Evolutionary conservation across 2,329 filamentous ascomycete species (phyloP), one percentile per base, ranked within the genome.

Genomic region (Alternaria alternata): DNA sequence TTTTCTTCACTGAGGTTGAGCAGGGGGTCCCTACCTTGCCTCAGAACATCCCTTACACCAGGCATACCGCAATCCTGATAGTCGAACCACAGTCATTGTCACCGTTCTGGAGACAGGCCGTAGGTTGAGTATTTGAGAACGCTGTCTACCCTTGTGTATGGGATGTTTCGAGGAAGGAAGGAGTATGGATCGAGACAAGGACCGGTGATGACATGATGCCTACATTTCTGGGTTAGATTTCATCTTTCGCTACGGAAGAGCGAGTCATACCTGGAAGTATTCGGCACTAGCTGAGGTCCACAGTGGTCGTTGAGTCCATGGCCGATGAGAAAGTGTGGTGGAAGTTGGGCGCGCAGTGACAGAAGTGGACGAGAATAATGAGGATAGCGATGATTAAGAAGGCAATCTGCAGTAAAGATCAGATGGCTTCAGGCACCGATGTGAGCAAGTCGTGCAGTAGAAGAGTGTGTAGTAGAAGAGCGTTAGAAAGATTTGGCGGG

Each of bases 201-300:
- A 62, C 55, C 59, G 26, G 49, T 62, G 59, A 62, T 62, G 59
- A 62, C 56, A 62, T 59, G 30, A 57, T 62, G 55, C 59, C 59
- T 62, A 62, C 49, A 62, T 38, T 62, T 38, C 43, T 55, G 51
- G 55, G 51, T 62, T 55, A 62, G 54, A 62, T 54, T 62, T 39
- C 32, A 43, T 62, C 54, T 62, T 62, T 55, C 51, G 59, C 44
- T 58, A 49, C 54, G 47, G 59, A 62, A 58, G 59, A 62, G 54
- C 48, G 49, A 62, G 55, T 59, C 54, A 53, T 54, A 58, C 55
- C 55, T 51, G 55, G 59, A 43, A 51, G 54, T 42, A 46, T 55
- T 59, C 51, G 54, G 59, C 59, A 62, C 59, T 62, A 62, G 54
- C 59, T 62, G 59, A 62, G 59, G 59, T 62, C 59, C 55, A 59